A percentile compares a stretch with the other conserved stretches of the same genome.
Evolutionary conservation across 2,329 filamentous ascomycete species (phyloP).

Genomic region (Ophiostoma australiae): DNA sequence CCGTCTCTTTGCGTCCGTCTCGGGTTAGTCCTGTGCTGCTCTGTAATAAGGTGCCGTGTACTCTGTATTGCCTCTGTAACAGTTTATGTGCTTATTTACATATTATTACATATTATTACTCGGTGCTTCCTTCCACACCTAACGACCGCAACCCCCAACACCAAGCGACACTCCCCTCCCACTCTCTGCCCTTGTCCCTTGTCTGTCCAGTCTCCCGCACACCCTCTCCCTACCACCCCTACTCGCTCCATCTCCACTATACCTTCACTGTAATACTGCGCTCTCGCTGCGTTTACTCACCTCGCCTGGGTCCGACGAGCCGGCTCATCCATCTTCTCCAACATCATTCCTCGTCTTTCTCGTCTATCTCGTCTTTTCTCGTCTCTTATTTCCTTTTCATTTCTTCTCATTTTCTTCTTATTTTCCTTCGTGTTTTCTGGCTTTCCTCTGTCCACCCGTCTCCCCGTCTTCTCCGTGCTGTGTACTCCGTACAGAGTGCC

Average conservation of each 20-base stretch:
- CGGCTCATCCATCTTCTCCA: conserved; percentile 32
- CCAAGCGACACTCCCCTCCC: conserved; percentile 28
- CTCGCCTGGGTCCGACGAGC: conserved; percentile 32
- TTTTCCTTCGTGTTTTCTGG: too few species aligned
- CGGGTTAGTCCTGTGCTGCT: background rate
- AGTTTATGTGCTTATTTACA: too few species aligned
- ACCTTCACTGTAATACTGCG: background rate
- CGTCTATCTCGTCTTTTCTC: background rate
- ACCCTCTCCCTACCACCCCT: conserved; percentile 27
- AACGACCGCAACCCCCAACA: background rate
- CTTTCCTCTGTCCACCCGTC: background rate
- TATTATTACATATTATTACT: too few species aligned
- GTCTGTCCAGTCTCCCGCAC: too few species aligned
- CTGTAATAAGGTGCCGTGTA: too few species aligned
- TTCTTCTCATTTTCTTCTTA: too few species aligned
- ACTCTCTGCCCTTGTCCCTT: conserved; percentile 23
- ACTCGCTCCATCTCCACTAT: background rate
- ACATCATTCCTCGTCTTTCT: conserved; percentile 12
- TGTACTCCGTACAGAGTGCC: too few species aligned
- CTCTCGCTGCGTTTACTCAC: conserved; percentile 10
- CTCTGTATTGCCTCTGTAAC: too few species aligned
- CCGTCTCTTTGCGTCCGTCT: background rate
- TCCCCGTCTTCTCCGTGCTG: background rate
- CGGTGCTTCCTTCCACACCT: background rate
- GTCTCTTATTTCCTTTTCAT: conserved; percentile 14